Evolutionary conservation across 2,329 filamentous ascomycete species (phyloP), one percentile per base, ranked within the genome.

Genomic region (Aspergillus sojae): DNA sequence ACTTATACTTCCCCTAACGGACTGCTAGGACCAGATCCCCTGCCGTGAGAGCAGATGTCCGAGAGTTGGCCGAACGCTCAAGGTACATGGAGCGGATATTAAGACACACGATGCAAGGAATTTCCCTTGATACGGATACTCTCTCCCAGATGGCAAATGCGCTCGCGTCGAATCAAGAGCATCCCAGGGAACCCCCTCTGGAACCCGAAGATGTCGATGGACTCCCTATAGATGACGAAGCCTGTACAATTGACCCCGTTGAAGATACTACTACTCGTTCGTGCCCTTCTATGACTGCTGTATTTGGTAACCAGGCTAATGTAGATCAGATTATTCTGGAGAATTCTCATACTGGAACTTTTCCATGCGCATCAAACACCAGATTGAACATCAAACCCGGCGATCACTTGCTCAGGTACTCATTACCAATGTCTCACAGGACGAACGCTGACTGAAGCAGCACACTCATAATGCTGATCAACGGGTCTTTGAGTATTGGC

Each of bases 281-380:
- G 46, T 50, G 3, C 23, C 46, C 23, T 50, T 11, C 14, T 16
- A 26, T 16, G 11, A 14, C 1, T 28, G 11, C 12, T 50, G 19
- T 19, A 4, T 4, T 48, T 28, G 1, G 26, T 10, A 10, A 30
- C 6, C 19, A 19, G 0, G 14, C 46, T 50, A 30, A 50, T 2
- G 7, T 2, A 5, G 7, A 19, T 16, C 48, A 84, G 82, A 84
- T 60, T 84, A 83, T 63, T 84, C 82, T 0, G 82, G 82, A 10
- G 82, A 84, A 65, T 84, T 84, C 67, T 84, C 82, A 1, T 82
- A 84, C 61, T 84, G 82, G 81, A 84, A 84, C 65, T 84, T 84
- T 67, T 84, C 82, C 46, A 83, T 83, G 81, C 74, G 80, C 46
- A 79, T 83, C 65, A 83, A 83, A 65, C 78, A 81, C n/a, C 82